Evolutionary conservation across 1,284 basidiomycete species (phyloP).

Genomic region (Rhodotorula glutinis): DNA sequence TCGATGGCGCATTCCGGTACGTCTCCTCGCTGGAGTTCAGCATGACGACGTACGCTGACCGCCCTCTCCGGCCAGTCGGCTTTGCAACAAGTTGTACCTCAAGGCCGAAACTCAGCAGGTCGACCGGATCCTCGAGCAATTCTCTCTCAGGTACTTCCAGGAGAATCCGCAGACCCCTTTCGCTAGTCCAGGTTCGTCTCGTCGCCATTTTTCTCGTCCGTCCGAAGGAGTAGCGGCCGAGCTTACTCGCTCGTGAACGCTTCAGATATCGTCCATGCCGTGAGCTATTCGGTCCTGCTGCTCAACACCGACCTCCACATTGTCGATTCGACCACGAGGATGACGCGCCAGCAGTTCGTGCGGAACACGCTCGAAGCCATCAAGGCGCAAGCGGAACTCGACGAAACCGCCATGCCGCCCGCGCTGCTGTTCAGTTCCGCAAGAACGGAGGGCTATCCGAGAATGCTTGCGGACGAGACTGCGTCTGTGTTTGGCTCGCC

Average conservation of each 20-base stretch:
- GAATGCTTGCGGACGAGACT: too few relatives aligned
- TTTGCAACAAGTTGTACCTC: constrained; percentile 87
- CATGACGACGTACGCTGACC: too few relatives aligned
- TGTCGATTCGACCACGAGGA: constrained; percentile 79
- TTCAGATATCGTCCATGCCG: constrained; percentile 89
- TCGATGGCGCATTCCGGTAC: constrained; percentile 87
- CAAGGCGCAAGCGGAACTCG: constrained; percentile 57
- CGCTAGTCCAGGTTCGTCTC: constrained; percentile 69
- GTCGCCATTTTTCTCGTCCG: too few relatives aligned
- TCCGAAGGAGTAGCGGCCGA: too few relatives aligned
- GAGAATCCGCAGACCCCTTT: constrained; percentile 79
- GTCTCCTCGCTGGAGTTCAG: too few relatives aligned
- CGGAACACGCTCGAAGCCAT: constrained; percentile 85
- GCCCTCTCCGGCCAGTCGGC: constrained; percentile 55
- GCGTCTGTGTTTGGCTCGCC: too few relatives aligned
- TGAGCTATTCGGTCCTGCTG: constrained; percentile 86
- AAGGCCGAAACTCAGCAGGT: constrained; percentile 97
- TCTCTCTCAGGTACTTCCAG: constrained; percentile 82
- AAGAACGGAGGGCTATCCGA: background rate
- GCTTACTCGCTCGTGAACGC: too few relatives aligned
- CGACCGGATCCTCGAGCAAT: constrained; percentile 89
- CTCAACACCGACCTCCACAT: constrained; percentile 97
- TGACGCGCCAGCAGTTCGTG: constrained; percentile 92
- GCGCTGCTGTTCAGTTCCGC: background rate
- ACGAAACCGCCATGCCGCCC: background rate